Base-by-base conservation (phyloP, 2,329 filamentous ascomycete species). In the Sphaerulina populicola region DNA sequence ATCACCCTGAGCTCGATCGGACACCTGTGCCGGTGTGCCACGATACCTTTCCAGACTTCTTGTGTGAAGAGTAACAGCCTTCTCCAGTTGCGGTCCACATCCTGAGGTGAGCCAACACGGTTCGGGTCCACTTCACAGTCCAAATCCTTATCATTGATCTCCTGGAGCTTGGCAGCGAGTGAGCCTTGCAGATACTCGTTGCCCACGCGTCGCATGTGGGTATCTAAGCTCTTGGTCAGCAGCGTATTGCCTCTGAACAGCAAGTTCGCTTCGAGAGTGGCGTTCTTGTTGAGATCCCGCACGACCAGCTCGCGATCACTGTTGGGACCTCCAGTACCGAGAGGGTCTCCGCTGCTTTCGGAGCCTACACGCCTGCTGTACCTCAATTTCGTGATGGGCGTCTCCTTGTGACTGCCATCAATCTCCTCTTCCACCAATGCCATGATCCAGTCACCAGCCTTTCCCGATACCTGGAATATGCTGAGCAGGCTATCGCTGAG, bases 121-220 rank as follows among this genome's bases (percentile, higher is more conserved):
- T 87, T 88, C 1, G 93, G 91, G 64, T 98, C 93, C 7, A 98
- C 90, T 68, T 98, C 93, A 68, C 91, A 97, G 61, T 96, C 86
- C 0, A 86, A 85, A 64, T 97, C 89, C 57, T 85, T 81, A 60
- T 91, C 85, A 63, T 94, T 93, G 66, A 98, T 95, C 64, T 94
- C 87, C 52, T 79, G 77, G 40, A 98, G 79, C 68, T 90, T 93
- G 46, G 89, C 84, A n/a, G 82, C 82, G 36, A 98, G 75, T 0
- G 88, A 85, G 44, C 94, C 87, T 60, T 94, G 87, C 1, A 98
- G 72, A 62, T 95, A 98, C 60, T 96, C 90, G 60, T 89, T 91
- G 38, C 93, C 93, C 0, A 97, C 74, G 8, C 93, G 81, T 52
- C 89, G 86, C 93, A 98, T 97, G 67, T 98, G 90, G 53, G 88